Percentiles rank a stretch among this genome's conserved stretches.
phyloP scores from a whole-genome alignment of 371 early-diverging fungal genomes.

The Mucor racemosus region DNA sequence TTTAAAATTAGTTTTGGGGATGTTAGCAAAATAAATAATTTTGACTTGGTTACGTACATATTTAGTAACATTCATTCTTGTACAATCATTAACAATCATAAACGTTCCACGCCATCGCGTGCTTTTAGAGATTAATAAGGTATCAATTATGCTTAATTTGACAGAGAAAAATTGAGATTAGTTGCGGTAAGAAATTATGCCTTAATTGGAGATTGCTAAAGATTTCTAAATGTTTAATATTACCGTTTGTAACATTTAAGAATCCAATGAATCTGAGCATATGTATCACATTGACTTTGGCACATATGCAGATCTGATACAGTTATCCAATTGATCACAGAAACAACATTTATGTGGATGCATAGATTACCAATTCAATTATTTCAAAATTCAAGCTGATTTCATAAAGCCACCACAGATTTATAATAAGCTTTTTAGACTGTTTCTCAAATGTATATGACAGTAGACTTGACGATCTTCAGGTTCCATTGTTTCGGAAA shows the following conservation, averaged over 20 bases:
- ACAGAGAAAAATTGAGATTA: background rate
- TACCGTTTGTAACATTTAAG: background rate
- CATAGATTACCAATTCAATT: no score
- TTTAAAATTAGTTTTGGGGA: background rate
- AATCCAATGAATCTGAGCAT: background rate
- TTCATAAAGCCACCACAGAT: no score
- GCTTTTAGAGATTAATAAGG: background rate
- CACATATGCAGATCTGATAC: no score
- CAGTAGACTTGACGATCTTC: no score
- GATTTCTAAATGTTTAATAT: no score
- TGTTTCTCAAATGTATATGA: no score
- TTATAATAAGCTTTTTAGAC: no score
- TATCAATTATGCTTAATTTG: background rate
- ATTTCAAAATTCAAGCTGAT: no score
- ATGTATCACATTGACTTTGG: no score
- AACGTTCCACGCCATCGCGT: background rate
- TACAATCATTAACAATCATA: background rate
- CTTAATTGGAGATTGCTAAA: background rate
- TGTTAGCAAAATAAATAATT: background rate
- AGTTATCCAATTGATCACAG: no score
- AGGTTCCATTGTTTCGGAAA: no score
- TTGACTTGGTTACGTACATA: background rate
- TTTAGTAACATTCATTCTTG: background rate
- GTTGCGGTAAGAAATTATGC: background rate
- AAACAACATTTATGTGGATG: no score